phyloP scores from a whole-genome alignment of 768 basidiomycete genomes.

The Calvatia gigantea region DNA sequence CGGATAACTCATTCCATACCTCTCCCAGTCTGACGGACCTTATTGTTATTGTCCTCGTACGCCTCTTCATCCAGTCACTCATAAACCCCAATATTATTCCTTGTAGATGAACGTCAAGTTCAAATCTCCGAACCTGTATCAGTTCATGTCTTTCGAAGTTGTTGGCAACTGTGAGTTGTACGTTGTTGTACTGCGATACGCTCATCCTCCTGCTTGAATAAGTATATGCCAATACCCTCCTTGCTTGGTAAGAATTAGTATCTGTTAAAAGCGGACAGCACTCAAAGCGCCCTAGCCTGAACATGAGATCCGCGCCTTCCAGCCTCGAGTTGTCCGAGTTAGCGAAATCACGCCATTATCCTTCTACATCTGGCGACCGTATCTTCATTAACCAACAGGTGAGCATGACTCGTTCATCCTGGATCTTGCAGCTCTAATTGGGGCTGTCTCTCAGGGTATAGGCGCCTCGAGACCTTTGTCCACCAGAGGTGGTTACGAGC shows the following conservation, averaged over 20 bases:
- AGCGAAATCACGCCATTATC: not conserved
- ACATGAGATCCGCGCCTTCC: slow-evolving; percentile 1
- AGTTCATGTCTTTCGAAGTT: not conserved
- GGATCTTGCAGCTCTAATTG: too few species aligned
- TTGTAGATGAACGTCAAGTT: not conserved
- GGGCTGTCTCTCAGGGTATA: not conserved
- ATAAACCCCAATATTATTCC: too few species aligned
- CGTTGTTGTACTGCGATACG: not conserved
- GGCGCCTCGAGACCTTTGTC: not conserved
- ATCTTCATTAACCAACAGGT: not conserved
- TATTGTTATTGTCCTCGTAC: not conserved
- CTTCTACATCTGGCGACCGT: not conserved
- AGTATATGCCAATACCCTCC: slow-evolving; percentile 3
- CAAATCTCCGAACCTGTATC: not conserved
- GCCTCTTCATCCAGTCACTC: not conserved
- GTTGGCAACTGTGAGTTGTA: not conserved
- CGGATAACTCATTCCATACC: too few species aligned
- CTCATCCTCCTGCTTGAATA: not conserved
- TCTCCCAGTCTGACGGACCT: not conserved
- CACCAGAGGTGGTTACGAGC: not conserved
- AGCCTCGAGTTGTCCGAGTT: not conserved
- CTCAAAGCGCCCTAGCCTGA: not conserved
- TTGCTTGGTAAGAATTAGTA: not conserved
- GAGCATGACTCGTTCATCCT: not conserved
- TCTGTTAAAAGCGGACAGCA: not conserved